Percentiles rank a stretch among this genome's conserved stretches.
These are phyloP conservation scores for Cercospora janseana DNA, from an alignment of 2,329 filamentous ascomycete genomes.

Conservation along the genomic window DNA sequence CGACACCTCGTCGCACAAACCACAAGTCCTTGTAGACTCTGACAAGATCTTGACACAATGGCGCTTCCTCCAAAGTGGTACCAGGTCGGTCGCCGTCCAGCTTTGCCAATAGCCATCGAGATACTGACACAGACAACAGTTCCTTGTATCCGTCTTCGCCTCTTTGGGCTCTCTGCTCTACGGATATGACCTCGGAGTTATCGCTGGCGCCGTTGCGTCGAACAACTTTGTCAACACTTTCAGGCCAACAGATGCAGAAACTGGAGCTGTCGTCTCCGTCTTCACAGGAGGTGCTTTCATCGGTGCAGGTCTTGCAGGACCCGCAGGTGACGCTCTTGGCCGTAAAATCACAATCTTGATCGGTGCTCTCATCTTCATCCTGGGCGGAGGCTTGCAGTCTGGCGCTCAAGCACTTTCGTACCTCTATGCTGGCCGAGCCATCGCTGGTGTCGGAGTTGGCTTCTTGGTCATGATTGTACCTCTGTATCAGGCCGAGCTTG, in stretches of 20 bases:
- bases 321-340: slow-evolving; percentile 62
- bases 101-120: neutral
- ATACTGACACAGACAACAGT: slow-evolving; percentile 39
- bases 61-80: slow-evolving; percentile 58
- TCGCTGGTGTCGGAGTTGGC: slow-evolving; percentile 52
- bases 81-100: slow-evolving; percentile 40
- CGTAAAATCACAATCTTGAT: slow-evolving; percentile 69
- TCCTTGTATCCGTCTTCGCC: slow-evolving; percentile 59
- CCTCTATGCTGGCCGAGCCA: slow-evolving; percentile 64
- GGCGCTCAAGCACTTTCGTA: slow-evolving; percentile 59
- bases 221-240: slow-evolving; percentile 45
- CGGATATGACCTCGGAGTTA: slow-evolving; percentile 58
- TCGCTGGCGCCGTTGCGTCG: slow-evolving; percentile 55
- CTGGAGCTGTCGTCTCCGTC: slow-evolving; percentile 69
- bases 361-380: slow-evolving; percentile 67
- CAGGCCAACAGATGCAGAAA: slow-evolving; percentile 42
- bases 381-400: slow-evolving; percentile 73
- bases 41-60: slow-evolving; percentile 41
- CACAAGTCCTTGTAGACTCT: neutral
- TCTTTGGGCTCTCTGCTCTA: slow-evolving; percentile 59
- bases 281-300: slow-evolving; percentile 76
- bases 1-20: neutral
- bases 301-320: slow-evolving; percentile 64
- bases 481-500: slow-evolving; percentile 75
- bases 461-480: slow-evolving; percentile 65